phyloP scores from a whole-genome alignment of 176 grass and related monocot species.

The Paspalum vaginatum region DNA sequence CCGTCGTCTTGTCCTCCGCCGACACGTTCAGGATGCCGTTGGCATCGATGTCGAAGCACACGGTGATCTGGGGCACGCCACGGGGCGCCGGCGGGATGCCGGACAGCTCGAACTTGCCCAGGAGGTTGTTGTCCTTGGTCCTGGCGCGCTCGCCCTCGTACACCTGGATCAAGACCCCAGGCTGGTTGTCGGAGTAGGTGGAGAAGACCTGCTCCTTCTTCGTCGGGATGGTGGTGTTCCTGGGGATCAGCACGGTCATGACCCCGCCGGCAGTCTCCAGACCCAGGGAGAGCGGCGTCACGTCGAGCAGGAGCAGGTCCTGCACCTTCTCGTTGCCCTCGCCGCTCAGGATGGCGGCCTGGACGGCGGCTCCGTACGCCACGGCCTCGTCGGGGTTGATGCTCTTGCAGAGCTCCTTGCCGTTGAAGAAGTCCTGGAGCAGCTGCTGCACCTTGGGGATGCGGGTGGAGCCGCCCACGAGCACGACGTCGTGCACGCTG shows the following conservation, averaged over 20 bases:
- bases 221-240: conserved; percentile 86
- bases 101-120: conserved; percentile 70
- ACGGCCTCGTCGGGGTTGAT: conserved; percentile 99
- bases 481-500: conserved; percentile 82
- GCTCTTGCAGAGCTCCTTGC: conserved; percentile 99
- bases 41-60: conserved; percentile 74
- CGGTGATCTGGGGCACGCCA: conserved; percentile 69
- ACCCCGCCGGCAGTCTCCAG: conserved; percentile 82
- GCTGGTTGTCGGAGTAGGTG: conserved; percentile 86
- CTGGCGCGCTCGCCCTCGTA: conserved; percentile 72
- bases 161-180: conserved; percentile 77
- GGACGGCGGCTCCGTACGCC: conserved; percentile 84
- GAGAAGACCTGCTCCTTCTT: conserved; percentile 92
- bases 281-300: conserved; percentile 64
- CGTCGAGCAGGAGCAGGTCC: conserved; percentile 84
- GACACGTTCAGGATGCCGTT: conserved; percentile 72
- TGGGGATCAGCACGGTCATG: conserved; percentile 79
- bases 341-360: conserved; percentile 92
- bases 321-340: conserved; percentile 96
- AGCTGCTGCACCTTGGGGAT: conserved; percentile 97
- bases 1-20: conserved; percentile 71
- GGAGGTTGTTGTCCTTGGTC: conserved; percentile 77
- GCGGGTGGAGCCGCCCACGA: conserved; percentile 88
- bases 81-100: conserved; percentile 55
- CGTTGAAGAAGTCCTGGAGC: conserved; percentile 99